Conservation (phyloP, 1,284 basidiomycete species). For the Ustilago esculenta region DNA sequence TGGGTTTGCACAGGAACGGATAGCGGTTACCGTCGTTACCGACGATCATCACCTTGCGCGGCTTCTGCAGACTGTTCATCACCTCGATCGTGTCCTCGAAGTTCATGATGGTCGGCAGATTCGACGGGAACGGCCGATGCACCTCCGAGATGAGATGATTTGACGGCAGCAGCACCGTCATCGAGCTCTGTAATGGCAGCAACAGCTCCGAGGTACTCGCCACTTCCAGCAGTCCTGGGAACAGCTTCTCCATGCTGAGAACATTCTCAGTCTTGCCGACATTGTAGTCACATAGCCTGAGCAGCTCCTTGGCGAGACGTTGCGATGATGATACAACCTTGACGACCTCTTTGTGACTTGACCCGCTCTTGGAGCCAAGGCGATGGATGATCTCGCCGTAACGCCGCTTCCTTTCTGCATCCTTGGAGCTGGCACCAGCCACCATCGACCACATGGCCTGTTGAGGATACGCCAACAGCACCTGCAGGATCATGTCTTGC, state of each 20-base stretch:
- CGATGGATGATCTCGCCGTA: constrained; percentile 74
- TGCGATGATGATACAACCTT: constrained; percentile 53
- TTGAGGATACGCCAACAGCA: constrained; percentile 84
- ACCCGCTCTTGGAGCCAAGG: constrained; percentile 15
- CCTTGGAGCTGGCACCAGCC: constrained; percentile 86
- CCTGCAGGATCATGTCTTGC: constrained; percentile 76
- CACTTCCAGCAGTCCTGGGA: constrained; percentile 51
- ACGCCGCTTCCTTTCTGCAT: constrained; percentile 73
- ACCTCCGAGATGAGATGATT: constrained; percentile 69
- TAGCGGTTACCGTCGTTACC: constrained; percentile 86
- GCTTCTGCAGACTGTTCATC: constrained; percentile 92
- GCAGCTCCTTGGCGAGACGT: constrained; percentile 61
- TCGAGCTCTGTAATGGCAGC: constrained; percentile 89
- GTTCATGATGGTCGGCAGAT: constrained; percentile 77
- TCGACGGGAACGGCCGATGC: constrained; percentile 83
- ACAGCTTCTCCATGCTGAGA: constrained; percentile 52
- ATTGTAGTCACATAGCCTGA: constrained; percentile 58
- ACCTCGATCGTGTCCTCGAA: constrained; percentile 82
- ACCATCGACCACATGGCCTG: constrained; percentile 95
- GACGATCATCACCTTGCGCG: constrained; percentile 86
- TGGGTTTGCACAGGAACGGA: constrained; percentile 95
- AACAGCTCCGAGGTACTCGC: constrained; percentile 52
- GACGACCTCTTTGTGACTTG: constrained; percentile 44
- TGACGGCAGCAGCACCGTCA: constrained; percentile 81
- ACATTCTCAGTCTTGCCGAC: constrained; percentile 48